A percentile compares a stretch with the other conserved stretches of the same genome.
phyloP scores from a whole-genome alignment of 2,329 filamentous ascomycete species.

The Talaromyces sp. region DNA sequence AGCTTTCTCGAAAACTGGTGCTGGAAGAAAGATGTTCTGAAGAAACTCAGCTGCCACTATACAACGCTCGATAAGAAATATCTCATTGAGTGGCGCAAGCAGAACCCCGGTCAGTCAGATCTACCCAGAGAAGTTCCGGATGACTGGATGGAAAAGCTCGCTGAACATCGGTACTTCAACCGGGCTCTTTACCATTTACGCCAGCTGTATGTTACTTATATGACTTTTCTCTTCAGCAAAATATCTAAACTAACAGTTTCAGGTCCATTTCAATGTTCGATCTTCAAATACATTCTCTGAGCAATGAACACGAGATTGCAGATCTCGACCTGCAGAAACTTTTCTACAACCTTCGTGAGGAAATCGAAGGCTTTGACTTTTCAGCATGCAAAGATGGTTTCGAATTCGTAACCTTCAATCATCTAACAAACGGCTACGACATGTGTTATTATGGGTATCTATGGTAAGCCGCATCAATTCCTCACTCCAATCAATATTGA shows the following conservation, averaged over 20 bases:
- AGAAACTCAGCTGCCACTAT: background rate
- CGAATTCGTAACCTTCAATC: background rate
- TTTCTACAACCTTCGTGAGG: background rate
- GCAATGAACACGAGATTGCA: background rate
- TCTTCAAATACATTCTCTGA: background rate
- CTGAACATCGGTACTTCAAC: background rate
- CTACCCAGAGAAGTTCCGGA: background rate
- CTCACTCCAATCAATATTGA: background rate
- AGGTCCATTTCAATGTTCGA: background rate
- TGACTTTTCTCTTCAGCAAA: too few species aligned
- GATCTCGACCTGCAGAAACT: background rate
- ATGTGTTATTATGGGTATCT: background rate
- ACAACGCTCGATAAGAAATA: background rate
- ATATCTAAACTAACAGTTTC: too few species aligned
- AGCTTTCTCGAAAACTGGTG: slow-evolving; percentile 46
- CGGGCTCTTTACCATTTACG: background rate
- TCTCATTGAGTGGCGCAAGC: background rate
- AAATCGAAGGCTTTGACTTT: background rate
- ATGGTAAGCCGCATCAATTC: background rate
- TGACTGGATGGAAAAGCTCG: background rate
- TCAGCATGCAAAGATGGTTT: background rate
- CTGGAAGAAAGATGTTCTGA: slow-evolving; percentile 25
- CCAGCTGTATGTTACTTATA: background rate
- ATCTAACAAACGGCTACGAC: background rate
- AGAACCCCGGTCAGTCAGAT: background rate